Evolutionary conservation across 2,329 filamentous ascomycete species (phyloP), one percentile per base, ranked within the genome.

Genomic region (Plenodomus biglobosus): DNA sequence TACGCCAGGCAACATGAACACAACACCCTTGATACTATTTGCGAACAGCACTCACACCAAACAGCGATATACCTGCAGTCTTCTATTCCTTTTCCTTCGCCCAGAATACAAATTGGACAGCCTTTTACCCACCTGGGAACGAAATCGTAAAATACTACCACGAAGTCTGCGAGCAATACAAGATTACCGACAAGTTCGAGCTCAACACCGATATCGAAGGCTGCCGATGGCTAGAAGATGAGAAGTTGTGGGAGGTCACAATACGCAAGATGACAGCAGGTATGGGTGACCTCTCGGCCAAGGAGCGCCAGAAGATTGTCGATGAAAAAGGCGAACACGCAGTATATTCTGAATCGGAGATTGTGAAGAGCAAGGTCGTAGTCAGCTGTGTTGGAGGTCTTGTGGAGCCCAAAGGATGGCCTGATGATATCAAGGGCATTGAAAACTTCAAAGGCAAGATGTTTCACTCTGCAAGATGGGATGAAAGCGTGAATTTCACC

Each of bases 381-480:
- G 68, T 81, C 45, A 80, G 76, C 54, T 75, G 74, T 38, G 80
- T 81, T 15, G 82, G 82, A 11, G 79, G 76, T 1, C 66, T 85
- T 5, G 78, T 83, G 0, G 78, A 84, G 48, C 82, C 81, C 1
- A 77, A 74, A 30, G 66, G 68, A 16, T 78, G 75, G 72, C 79
- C 80, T 2, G 69, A 76, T 10, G 70, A 75, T 16, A 74, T 83
- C 19, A 75, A 76, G 8, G 81, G 81, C 0, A 73, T 76, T 34
- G 78, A 83, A 8, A 68, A 65, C 2, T 84, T 84, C 58, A 68
- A 79, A 50, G 81, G 81, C 4, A 65, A 75, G n/a, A 72, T 82
- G 38, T 80, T 83, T 50, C 81, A 84, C 55, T 81, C 81, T 0
- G 80, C 81, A 4, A 68, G 79, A 43, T 84, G 81, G 81, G 73